Evolutionary conservation across 768 basidiomycete genomes (phyloP).

Genomic region (Candolleomyces aberdarensis): DNA sequence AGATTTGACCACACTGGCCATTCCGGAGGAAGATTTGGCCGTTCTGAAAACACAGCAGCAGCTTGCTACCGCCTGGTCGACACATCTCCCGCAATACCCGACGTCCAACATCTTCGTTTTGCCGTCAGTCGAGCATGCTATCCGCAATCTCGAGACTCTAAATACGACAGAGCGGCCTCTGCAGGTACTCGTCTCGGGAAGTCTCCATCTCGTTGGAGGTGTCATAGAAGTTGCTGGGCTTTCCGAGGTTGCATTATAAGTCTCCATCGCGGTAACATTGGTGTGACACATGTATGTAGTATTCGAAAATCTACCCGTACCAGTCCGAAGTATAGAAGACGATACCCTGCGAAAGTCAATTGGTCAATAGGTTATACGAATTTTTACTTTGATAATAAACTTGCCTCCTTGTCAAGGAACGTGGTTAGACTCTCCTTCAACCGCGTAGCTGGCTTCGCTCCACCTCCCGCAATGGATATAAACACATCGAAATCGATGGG

Average conservation of each 20-base stretch:
- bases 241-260: constrained; percentile 58
- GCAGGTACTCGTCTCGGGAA: constrained; percentile 86
- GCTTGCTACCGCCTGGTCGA: constrained; percentile 70
- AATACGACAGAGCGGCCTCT: constrained; percentile 23
- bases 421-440: constrained; percentile 38
- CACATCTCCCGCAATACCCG: constrained; percentile 60
- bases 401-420: constrained; percentile 58
- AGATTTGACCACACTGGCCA: constrained; percentile 79
- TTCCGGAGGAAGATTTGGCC: constrained; percentile 58
- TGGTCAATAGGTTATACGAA: constrained; percentile 45
- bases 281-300: not conserved
- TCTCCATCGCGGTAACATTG: not conserved
- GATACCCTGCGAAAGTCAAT: not conserved
- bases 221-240: constrained; percentile 88
- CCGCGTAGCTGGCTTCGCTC: constrained; percentile 21
- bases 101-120: constrained; percentile 67
- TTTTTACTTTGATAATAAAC: constrained; percentile 17
- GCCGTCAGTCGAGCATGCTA: constrained; percentile 86
- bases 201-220: constrained; percentile 91
- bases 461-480: constrained; percentile 34
- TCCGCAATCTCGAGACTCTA: constrained; percentile 58
- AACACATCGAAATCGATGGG: constrained; percentile 59
- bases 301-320: too few relatives aligned
- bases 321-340: not conserved
- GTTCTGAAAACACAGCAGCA: constrained; percentile 74